A percentile compares a stretch with the other conserved stretches of the same genome.
These are phyloP conservation scores for Pseudogymnoascus sp. DNA, from an alignment of 2,329 filamentous ascomycete genomes.

Conservation along the genomic window DNA sequence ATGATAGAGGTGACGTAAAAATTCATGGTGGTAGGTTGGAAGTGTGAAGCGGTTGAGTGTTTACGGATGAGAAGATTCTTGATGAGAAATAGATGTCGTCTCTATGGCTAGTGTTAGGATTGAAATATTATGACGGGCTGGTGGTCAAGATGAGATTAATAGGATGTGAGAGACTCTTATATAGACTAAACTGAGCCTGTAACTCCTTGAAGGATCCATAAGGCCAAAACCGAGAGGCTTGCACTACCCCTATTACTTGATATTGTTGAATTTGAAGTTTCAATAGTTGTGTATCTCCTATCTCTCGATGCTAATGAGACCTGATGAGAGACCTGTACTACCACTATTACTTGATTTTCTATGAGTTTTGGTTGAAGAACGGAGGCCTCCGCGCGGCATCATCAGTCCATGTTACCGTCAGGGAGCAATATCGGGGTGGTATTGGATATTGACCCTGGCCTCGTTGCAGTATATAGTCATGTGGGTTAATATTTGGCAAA, in stretches of 20 bases:
- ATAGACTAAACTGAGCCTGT: background rate
- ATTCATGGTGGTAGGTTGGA: background rate
- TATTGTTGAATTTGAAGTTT: background rate
- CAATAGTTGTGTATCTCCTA: background rate
- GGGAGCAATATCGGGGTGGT: background rate
- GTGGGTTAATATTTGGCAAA: background rate
- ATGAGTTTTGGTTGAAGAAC: background rate
- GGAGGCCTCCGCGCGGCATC: background rate
- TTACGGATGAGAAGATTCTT: background rate
- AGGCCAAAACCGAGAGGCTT: background rate
- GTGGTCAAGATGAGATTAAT: background rate
- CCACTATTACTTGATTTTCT: background rate
- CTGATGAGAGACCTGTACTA: background rate
- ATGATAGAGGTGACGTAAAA: constrained; percentile 17
- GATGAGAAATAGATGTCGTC: background rate
- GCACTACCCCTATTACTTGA: background rate
- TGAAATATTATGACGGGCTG: background rate
- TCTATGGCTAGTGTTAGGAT: background rate
- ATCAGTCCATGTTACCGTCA: background rate
- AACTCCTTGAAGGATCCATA: background rate
- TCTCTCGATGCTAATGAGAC: background rate
- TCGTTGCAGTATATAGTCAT: background rate
- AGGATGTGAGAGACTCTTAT: background rate
- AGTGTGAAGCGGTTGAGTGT: background rate
- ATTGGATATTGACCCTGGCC: background rate